Evolutionary conservation across 2,329 filamentous ascomycete species (phyloP).

Genomic region (Coniella vitis): DNA sequence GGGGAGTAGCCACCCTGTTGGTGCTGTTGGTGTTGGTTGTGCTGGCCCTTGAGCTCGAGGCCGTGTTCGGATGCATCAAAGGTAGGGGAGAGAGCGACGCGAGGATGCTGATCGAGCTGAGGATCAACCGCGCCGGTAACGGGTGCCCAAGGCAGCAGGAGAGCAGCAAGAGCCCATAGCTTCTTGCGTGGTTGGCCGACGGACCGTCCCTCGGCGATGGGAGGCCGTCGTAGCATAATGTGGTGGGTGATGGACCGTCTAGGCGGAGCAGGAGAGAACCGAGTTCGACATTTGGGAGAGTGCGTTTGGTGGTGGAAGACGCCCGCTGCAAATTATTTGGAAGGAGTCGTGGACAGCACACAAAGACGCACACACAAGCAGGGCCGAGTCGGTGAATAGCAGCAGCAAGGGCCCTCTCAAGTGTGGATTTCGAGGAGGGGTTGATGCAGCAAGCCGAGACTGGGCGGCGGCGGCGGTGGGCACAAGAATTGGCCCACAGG

Average conservation of each 20-base stretch:
- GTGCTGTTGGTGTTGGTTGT: too few relatives aligned
- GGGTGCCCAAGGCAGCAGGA: conserved; percentile 39
- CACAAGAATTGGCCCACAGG: not conserved
- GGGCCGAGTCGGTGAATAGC: not conserved
- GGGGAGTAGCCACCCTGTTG: conserved; percentile 9
- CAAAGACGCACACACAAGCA: not conserved
- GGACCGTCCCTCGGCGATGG: conserved; percentile 42
- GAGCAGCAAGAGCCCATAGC: conserved; percentile 41
- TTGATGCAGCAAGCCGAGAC: too few relatives aligned
- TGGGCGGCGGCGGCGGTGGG: not conserved
- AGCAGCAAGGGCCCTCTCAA: not conserved
- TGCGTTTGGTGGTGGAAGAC: not conserved
- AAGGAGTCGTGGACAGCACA: too few relatives aligned
- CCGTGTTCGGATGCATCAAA: conserved; percentile 5
- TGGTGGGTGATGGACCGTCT: conserved; percentile 9
- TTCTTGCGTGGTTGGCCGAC: conserved; percentile 30
- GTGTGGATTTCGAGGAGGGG: not conserved
- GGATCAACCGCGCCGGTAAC: conserved; percentile 40
- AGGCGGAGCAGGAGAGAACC: conserved; percentile 2
- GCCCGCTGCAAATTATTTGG: not conserved
- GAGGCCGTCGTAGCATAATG: conserved; percentile 53
- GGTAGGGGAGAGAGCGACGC: conserved; percentile 9
- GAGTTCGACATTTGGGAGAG: conserved; percentile 13
- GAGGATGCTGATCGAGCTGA: conserved; percentile 17
- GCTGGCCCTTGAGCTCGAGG: too few relatives aligned